These are phyloP conservation scores for Yamadazyma dushanensis DNA, from an alignment of 1,139 yeast species.

Conservation along the genomic window DNA sequence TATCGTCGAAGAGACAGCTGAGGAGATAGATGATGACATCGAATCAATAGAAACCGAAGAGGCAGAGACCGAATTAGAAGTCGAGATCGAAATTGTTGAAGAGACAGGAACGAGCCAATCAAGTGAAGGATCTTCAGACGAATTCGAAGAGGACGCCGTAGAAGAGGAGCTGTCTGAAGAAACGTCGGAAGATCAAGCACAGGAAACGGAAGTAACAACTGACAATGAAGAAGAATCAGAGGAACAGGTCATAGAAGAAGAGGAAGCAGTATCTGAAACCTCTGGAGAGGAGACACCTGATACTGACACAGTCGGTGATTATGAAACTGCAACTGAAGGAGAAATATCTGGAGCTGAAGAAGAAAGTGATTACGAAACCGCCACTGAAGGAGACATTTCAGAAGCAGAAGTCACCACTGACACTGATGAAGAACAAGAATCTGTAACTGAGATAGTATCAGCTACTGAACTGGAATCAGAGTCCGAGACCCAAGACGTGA, in stretches of 20 bases:
- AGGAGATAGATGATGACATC: conserved; percentile 7
- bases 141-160: no score
- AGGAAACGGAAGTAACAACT: conserved; percentile 8
- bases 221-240: conserved; percentile 8
- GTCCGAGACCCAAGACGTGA: not conserved
- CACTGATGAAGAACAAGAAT: not conserved
- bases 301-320: no score
- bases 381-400: conserved; percentile 2
- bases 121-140: conserved; percentile 8
- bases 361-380: conserved; percentile 4
- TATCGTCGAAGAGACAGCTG: conserved; percentile 6
- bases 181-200: conserved; percentile 10
- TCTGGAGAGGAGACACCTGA: no score
- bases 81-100: conserved; percentile 8
- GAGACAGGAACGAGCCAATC: conserved; percentile 5
- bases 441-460: not conserved
- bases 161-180: no score
- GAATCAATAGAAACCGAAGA: conserved; percentile 8
- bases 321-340: conserved; percentile 9
- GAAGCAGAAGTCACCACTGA: not conserved
- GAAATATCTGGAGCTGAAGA: conserved; percentile 7
- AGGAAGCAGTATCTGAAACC: conserved; percentile 6
- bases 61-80: conserved; percentile 7
- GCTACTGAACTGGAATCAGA: not conserved
- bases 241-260: conserved; percentile 6